Base-by-base conservation (phyloP, 805 yeast species). In the Sugiyamaella floridensis region DNA sequence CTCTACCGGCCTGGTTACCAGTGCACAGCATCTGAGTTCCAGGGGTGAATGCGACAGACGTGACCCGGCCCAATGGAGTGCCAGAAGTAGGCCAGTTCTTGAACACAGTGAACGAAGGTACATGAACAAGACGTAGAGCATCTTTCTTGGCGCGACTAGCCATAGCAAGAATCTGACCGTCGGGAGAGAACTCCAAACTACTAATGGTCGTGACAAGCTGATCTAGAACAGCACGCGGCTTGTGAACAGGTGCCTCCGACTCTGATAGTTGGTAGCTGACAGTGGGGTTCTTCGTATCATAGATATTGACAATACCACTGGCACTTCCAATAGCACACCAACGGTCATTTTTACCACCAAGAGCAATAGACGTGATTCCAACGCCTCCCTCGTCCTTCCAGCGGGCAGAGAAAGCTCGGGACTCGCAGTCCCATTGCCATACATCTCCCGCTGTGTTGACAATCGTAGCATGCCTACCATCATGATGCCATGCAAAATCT, bases 51-150 rank as follows among this genome's bases (percentile, higher is more conserved):
- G 81, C 79, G 2, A 82, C 84, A 15, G 83, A 70, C 0, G 97
- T 87, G 34, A 93, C 97, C 59, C 85, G 82, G n/a, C 99, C 99
- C 59, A 93, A 76, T 10, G 99, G 98, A 0, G 99, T 92, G 5
- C 89, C 89, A 49, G 92, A 83, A 1, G 98, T 93, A 15, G 99
- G 99, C 99, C 99, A 93, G 73, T 93, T 93, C 47, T 83, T 76
- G 71, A 83, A 93, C 6, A 88, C 96, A 16, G 87, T 79, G 58
- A 92, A 88, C 22, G 86, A 78, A 19, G 97, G 96, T 53, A 92
- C 70, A 66, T 93, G 98, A 11, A 89, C 90, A 58, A 93, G 67
- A 63, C 90, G 79, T 55, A 93, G 73, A 2, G 97, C 87, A 68
- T 93, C 98, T 61, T 84, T 82, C 71, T 83, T 82, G 4, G 85